Evolutionary conservation across 768 basidiomycete genomes (phyloP).

Genomic region (Lactarius tabidus): DNA sequence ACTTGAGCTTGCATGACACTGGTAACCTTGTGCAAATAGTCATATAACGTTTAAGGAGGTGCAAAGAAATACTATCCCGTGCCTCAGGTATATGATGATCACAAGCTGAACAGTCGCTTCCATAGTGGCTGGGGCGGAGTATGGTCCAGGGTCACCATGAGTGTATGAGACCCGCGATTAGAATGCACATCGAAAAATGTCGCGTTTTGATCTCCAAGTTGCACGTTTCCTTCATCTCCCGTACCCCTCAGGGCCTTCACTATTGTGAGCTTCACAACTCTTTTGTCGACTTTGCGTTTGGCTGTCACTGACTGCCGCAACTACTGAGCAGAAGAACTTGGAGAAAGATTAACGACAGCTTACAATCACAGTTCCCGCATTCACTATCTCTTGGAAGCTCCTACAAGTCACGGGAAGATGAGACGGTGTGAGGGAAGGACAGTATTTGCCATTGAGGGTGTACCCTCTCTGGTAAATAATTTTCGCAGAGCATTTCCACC

Average conservation of each 20-base stretch:
- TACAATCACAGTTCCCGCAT: not conserved
- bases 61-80: not conserved
- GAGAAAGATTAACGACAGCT: not conserved
- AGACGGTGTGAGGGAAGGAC: not conserved
- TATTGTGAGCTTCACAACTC: not conserved
- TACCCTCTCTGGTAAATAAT: not conserved
- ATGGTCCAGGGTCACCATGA: not conserved
- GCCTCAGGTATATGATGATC: not conserved
- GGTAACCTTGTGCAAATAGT: not conserved
- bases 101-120: not conserved
- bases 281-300: not conserved
- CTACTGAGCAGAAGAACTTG: not conserved
- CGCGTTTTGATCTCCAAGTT: not conserved
- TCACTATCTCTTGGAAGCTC: conserved; percentile 1
- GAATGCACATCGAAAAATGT: not conserved
- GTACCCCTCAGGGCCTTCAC: not conserved
- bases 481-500: not conserved
- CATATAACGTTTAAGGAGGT: not conserved
- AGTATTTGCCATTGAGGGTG: not conserved
- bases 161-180: not conserved
- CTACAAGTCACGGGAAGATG: not conserved
- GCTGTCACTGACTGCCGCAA: not conserved
- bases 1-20: not conserved
- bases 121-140: not conserved
- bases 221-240: not conserved